Evolutionary conservation across 73 alveolate species (phyloP).

Genomic region (Tetrahymena borealis): DNA sequence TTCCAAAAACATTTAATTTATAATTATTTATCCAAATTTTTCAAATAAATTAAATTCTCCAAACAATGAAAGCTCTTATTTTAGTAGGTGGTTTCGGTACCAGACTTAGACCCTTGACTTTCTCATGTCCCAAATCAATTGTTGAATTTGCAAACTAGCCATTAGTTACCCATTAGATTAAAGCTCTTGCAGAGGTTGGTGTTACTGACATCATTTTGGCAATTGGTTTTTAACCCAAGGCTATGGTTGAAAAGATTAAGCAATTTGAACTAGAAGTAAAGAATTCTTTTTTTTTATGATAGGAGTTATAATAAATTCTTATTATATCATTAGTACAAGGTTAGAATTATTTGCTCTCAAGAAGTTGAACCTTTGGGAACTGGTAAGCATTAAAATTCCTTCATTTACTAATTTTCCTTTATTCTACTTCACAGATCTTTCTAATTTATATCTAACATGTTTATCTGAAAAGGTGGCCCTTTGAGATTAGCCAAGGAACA

Average conservation of each 20-base stretch:
- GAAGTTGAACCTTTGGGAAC: slow-evolving; percentile 73
- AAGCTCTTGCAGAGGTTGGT: slow-evolving; percentile 88
- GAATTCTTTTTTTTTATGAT: too few species aligned
- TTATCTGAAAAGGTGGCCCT: slow-evolving; percentile 99
- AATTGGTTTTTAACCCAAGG: slow-evolving; percentile 79
- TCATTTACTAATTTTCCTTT: neutral
- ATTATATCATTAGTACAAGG: slow-evolving; percentile 18
- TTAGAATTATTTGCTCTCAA: slow-evolving; percentile 65
- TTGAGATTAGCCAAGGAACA: slow-evolving; percentile 86
- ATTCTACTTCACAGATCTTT: slow-evolving; percentile 31
- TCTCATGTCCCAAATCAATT: slow-evolving; percentile 80
- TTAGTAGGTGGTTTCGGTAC: slow-evolving; percentile 96
- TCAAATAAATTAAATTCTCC: neutral
- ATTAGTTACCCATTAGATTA: slow-evolving; percentile 79
- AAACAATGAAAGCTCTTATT: slow-evolving; percentile 69
- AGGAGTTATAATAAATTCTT: neutral
- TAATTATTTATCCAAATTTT: neutral
- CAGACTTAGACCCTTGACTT: slow-evolving; percentile 88
- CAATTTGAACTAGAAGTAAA: slow-evolving; percentile 30
- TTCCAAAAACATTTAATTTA: neutral
- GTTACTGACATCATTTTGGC: slow-evolving; percentile 92
- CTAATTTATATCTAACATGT: slow-evolving; percentile 65
- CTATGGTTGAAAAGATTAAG: slow-evolving; percentile 54
- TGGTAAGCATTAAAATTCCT: neutral
- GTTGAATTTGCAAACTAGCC: slow-evolving; percentile 91